Base-by-base conservation (phyloP, 257 asterid species). In the Nicotiana knightiana region DNA sequence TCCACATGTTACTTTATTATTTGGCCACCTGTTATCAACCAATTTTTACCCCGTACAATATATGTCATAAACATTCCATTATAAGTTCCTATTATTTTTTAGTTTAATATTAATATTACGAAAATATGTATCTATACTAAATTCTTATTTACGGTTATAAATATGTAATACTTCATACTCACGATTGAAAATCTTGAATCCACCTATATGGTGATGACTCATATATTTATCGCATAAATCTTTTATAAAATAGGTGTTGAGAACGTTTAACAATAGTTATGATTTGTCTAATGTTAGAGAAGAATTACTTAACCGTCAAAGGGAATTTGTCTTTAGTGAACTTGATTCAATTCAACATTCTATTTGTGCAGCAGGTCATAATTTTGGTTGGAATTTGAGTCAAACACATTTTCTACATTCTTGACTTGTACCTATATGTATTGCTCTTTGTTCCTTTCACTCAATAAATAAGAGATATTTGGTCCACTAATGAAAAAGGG, bases 371-470 rank as follows among this genome's bases (percentile, higher is more conserved):
- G 43, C 46, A 46, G 61, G 26, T 71, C 24, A 71, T 71, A 21
- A 71, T 12, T 71, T 71, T 6, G 3, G 11, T 1, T 10, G 58
- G 37, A 71, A 71, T 43, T 71, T 71, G 3, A 71, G 59, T 46
- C 61, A 71, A 71, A 24, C 61, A 24, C 39, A 71, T 24, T 46
- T 71, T 71, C 79, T 71, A 71, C 79, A 71, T 21, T 43, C 77
- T 70, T 70, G 35, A 70, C 35, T 39, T 39, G 33, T 21, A 70
- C 61, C 59, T 71, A 46, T 12, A 48, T 10, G 39, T 46, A 71
- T 21, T 71, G 39, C 61, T 24, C 61, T 71, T 48, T 71, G 61
- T 71, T 71, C 79, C 79, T 71, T 71, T 71, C 79, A 71, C 79
- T 71, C 61, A 71, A 71, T 46, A 71, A 24, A 12, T 15, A 71